phyloP scores from a whole-genome alignment of 1,284 basidiomycete species.

The Ustilago xerochloae region DNA sequence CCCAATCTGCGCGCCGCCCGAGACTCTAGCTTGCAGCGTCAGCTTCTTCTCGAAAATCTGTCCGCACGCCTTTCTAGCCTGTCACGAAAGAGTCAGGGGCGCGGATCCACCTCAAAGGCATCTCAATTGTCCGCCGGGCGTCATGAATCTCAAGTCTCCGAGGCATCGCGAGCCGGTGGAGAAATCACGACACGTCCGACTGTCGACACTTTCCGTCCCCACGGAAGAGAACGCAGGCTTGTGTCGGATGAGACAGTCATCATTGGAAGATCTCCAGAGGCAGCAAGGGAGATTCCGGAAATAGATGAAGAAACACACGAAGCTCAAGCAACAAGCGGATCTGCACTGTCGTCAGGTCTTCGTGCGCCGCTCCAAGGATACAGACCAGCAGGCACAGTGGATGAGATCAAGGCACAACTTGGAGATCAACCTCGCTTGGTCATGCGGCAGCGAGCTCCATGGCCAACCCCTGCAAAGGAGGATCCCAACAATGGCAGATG shows the following conservation, averaged over 20 bases:
- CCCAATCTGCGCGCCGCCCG: constrained; percentile 13
- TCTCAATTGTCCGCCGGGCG: too few relatives aligned
- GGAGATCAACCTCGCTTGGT: background rate
- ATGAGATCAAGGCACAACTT: constrained; percentile 31
- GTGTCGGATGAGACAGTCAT: constrained; percentile 31
- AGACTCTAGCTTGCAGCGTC: background rate
- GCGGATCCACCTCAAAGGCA: background rate
- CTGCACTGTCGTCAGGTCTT: background rate
- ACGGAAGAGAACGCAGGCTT: constrained; percentile 16
- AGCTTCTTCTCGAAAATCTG: background rate
- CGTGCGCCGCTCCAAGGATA: background rate
- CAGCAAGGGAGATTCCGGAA: background rate
- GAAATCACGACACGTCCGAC: background rate
- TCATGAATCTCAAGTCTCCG: too few relatives aligned
- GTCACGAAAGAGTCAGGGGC: background rate
- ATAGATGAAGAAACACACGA: background rate
- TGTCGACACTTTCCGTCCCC: background rate
- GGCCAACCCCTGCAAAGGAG: background rate
- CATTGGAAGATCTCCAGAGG: constrained; percentile 15
- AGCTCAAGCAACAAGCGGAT: background rate
- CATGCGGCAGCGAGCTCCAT: background rate
- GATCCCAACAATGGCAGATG: background rate
- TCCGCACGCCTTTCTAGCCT: constrained; percentile 1
- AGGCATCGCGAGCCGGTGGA: too few relatives aligned
- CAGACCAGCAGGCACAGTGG: constrained; percentile 5